Base-by-base conservation (phyloP, 2,329 filamentous ascomycete genomes). In the Amauroascus verrucosus region DNA sequence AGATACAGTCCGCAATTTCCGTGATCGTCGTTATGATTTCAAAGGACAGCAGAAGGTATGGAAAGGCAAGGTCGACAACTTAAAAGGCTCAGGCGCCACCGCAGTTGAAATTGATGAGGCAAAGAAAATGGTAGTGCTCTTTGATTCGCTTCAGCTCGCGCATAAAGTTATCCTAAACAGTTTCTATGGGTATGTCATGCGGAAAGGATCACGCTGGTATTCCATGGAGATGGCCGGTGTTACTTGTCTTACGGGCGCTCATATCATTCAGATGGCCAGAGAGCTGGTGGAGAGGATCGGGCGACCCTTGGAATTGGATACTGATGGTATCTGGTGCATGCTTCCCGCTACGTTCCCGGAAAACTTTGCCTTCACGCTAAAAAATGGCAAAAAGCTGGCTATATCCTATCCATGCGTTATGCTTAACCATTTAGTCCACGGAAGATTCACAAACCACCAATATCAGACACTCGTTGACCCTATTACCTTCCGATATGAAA, bases 311-410 rank as follows among this genome's bases (percentile, higher is more conserved):
- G 93, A 98, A 68, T 77, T 98, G 47, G 93, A 98, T 68, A 98
- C 93, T 2, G 93, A 98, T 66, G 93, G 94, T 80, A 98, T 98
- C 63, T 98, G 93, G 94, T 98, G 93, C 72, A 98, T 98, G 80
- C 77, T 98, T 62, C 93, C 93, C 0, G 91, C 88, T 0, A 93
- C 88, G 0, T 98, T 98, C 62, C 93, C 93, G 0, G 93, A 98
- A 65, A 96, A 98, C 69, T 96, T 96, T 64, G 77, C 83, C 0
- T 97, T 98, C 75, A 95, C 86, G 63, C 72, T 96, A 61, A 95
- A 91, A 70, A 94, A 90, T 62, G 93, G 93, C 60, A 98, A 97
- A 77, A 98, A 97, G 67, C 67, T 97, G 56, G 77, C 85, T n/a
- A 90, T 98, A 48, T 98, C 93, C 0, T 98, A 98, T 65, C 93